Base-by-base conservation (phyloP, 2,329 filamentous ascomycete species). In the Aureobasidium sp. region DNA sequence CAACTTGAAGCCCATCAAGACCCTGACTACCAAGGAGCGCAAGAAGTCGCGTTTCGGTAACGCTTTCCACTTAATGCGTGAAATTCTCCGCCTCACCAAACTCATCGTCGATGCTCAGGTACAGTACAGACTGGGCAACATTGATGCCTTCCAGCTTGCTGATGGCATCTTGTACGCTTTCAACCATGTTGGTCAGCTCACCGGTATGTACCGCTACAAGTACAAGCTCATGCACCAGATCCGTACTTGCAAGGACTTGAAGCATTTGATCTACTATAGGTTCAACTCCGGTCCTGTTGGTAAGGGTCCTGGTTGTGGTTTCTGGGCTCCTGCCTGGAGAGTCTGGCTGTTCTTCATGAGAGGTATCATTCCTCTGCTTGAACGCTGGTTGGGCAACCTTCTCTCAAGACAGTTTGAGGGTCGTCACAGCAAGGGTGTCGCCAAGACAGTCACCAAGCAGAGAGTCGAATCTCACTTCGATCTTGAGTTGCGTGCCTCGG, bases 211-310 rank as follows among this genome's bases (percentile, higher is more conserved):
- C 77, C 88, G 94, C 63, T 99, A 99, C 83, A 99, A 99, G 81
- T 99, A 99, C 80, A 99, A 99, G 81, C 81, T 99, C 60, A 99
- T 99, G 94, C 94, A 99, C 73, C 94, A 99, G 75, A 99, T 99
- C 68, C 90, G 94, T 68, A 95, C 94, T 0, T 99, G 94, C 80
- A 99, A 99, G 76, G 94, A 99, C 76, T 74, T 99, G 71, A 99
- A 99, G 83, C 94, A 99, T 82, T 78, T 99, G 64, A 97, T 99
- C 66, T 99, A 99, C 78, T 97, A 97, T 74, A 89, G 93, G 53
- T 99, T 99, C 78, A 99, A 99, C 74, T 92, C 91, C 62, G 94
- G 92, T 0, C 89, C 93, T 11, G 95, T 99, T 21, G 94, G 94
- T 9, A 99, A 99, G 73, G 94, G 94, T 42, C 94, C 95, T 66